Evolutionary conservation across 2,329 filamentous ascomycete species (phyloP).

Genomic region (Colletotrichum sansevieriae): DNA sequence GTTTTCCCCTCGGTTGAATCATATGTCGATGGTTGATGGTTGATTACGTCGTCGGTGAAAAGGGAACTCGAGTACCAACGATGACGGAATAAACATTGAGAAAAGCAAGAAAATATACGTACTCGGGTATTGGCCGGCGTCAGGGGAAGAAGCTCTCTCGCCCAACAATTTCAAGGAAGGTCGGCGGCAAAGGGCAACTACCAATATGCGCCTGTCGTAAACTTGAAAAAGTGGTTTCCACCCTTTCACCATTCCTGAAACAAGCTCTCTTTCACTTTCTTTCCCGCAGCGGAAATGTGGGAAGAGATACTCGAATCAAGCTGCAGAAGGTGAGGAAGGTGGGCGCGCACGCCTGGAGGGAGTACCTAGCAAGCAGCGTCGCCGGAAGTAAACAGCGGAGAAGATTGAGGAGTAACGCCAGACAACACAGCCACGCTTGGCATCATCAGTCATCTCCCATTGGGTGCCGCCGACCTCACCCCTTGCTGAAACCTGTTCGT

Average conservation of each 20-base stretch:
- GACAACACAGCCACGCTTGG: slow-evolving; percentile 42
- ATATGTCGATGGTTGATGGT: neutral
- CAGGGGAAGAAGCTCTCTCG: too few species aligned
- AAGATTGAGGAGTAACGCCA: slow-evolving; percentile 36
- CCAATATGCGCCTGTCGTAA: too few species aligned
- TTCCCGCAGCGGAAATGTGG: slow-evolving; percentile 1
- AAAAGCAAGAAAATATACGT: too few species aligned
- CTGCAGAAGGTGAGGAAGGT: neutral
- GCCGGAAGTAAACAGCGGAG: slow-evolving; percentile 34
- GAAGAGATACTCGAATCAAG: neutral
- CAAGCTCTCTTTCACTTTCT: neutral
- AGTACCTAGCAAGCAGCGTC: neutral
- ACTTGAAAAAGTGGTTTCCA: too few species aligned
- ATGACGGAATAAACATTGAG: neutral
- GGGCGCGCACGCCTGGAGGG: neutral
- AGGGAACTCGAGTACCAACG: neutral
- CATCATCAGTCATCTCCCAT: slow-evolving; percentile 18
- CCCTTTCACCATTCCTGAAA: too few species aligned
- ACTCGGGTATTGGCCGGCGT: too few species aligned
- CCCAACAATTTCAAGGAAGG: too few species aligned
- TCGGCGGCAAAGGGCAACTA: neutral
- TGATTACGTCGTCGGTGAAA: neutral
- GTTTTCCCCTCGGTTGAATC: neutral
- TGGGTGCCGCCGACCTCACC: slow-evolving; percentile 18
- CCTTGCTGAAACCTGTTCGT: slow-evolving; percentile 37